phyloP scores from a whole-genome alignment of 106 monocot species.

The Vanilla planifolia region DNA sequence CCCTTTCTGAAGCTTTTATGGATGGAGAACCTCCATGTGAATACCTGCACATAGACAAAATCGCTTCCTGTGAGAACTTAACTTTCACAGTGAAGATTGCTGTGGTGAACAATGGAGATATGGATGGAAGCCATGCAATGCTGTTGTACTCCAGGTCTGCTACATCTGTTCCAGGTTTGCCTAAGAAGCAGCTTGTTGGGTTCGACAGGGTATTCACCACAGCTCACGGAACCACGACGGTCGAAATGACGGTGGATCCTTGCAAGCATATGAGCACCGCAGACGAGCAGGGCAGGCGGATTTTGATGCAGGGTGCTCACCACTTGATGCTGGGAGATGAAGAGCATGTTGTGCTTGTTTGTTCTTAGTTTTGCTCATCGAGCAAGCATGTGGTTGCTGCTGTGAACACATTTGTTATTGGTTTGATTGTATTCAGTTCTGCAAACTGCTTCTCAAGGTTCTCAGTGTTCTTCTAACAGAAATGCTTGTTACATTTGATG shows the following conservation, averaged over 20 bases:
- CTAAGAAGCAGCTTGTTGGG: constrained; percentile 48
- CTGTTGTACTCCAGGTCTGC: constrained; percentile 34
- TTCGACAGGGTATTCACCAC: constrained; percentile 27
- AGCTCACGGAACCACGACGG: constrained; percentile 10
- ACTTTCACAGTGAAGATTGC: constrained; percentile 30
- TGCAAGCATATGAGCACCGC: constrained; percentile 52
- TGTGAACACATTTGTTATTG: no score
- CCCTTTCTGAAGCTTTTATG: constrained; percentile 10
- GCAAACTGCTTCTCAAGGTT: no score
- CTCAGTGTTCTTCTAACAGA: no score
- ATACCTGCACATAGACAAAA: constrained; percentile 19
- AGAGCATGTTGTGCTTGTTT: constrained; percentile 25
- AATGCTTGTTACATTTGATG: no score
- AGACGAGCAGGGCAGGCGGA: constrained; percentile 31
- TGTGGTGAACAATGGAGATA: constrained; percentile 40
- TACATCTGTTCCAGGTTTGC: constrained; percentile 17
- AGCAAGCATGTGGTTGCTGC: no score
- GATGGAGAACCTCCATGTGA: constrained; percentile 16
- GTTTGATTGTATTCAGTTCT: no score
- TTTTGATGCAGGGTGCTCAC: constrained; percentile 51
- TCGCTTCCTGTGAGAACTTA: constrained; percentile 43
- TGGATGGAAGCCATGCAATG: constrained; percentile 49
- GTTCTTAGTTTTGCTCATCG: no score
- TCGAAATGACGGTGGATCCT: constrained; percentile 29
- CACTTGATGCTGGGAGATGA: constrained; percentile 35